Conservation (phyloP, 73 alveolate species). For the Symbiodinium pilosum region DNA sequence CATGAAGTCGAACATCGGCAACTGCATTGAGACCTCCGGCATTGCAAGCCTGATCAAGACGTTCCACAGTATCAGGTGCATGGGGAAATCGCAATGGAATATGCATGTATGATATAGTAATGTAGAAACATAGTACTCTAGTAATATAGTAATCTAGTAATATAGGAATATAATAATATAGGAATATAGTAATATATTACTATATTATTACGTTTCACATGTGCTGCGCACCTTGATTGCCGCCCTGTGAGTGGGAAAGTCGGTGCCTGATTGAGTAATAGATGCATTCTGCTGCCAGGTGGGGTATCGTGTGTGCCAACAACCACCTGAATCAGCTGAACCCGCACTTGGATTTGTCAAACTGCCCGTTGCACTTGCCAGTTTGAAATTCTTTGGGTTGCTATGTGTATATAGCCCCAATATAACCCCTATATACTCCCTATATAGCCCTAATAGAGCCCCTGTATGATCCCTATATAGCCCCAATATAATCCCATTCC, state of each 20-base stretch:
- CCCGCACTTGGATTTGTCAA: slow-evolving; percentile 60
- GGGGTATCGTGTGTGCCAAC: slow-evolving; percentile 93
- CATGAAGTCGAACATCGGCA: slow-evolving; percentile 74
- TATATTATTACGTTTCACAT: background rate
- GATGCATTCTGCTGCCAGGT: slow-evolving; percentile 12
- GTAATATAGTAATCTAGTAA: no score
- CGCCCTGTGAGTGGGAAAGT: background rate
- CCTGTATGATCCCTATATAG: no score
- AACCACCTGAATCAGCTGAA: slow-evolving; percentile 91
- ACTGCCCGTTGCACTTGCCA: slow-evolving; percentile 34
- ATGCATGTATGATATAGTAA: background rate
- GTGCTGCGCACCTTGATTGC: no score
- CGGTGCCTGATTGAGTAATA: background rate
- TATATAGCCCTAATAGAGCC: no score
- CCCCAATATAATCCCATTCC: no score
- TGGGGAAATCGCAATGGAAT: background rate
- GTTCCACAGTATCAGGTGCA: slow-evolving; percentile 73
- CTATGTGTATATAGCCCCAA: background rate
- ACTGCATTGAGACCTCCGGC: slow-evolving; percentile 62
- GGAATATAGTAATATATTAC: no score
- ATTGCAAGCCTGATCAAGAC: slow-evolving; percentile 85
- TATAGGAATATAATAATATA: background rate
- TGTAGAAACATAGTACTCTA: background rate
- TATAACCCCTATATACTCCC: no score
- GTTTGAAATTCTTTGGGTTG: background rate